phyloP scores from a whole-genome alignment of 164 flowering plant species.

The Sextonia rubra region DNA sequence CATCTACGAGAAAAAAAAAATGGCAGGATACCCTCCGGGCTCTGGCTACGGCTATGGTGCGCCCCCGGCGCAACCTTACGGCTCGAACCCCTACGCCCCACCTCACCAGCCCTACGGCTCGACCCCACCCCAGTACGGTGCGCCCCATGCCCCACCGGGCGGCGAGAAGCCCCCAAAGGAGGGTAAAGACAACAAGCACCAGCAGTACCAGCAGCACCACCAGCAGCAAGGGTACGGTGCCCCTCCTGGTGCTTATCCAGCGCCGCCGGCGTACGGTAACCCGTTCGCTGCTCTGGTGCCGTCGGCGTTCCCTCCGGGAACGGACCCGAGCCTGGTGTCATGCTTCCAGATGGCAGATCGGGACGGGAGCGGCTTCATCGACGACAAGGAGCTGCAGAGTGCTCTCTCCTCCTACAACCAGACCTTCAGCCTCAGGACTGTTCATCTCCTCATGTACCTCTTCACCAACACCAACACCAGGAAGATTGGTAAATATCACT shows the following conservation, averaged over 20 bases:
- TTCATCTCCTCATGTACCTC: slow-evolving; percentile 83
- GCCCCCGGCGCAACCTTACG: slow-evolving; percentile 8
- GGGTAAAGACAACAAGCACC: slow-evolving; percentile 1
- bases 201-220: no score
- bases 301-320: slow-evolving; percentile 84
- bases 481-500: slow-evolving; percentile 57
- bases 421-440: slow-evolving; percentile 74
- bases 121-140: slow-evolving; percentile 18
- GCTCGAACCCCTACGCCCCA: neutral
- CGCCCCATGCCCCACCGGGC: slow-evolving; percentile 19
- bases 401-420: slow-evolving; percentile 75
- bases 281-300: slow-evolving; percentile 64
- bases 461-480: slow-evolving; percentile 73
- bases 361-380: slow-evolving; percentile 85
- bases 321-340: slow-evolving; percentile 77
- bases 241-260: slow-evolving; percentile 16
- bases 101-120: slow-evolving; percentile 6
- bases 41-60: neutral
- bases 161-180: slow-evolving; percentile 26
- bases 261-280: slow-evolving; percentile 34
- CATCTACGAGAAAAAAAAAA: no score
- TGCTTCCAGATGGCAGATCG: slow-evolving; percentile 73
- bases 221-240: neutral
- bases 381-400: slow-evolving; percentile 82
- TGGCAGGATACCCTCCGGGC: slow-evolving; percentile 28